Evolutionary conservation across 345 rosid species (phyloP), one percentile per base, ranked within the genome.

Genomic region (Gossypium arboreum): DNA sequence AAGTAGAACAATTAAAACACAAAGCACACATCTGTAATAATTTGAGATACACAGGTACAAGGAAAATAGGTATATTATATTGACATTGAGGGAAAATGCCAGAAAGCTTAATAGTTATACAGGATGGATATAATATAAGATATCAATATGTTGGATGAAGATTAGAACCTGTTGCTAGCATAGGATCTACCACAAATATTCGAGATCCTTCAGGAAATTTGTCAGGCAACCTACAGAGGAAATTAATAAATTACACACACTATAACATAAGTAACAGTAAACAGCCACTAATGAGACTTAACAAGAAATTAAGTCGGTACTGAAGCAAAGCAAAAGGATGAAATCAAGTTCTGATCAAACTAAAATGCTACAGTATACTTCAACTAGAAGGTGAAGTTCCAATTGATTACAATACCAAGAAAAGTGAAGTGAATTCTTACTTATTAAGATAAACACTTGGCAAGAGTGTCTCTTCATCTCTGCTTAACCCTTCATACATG

Each of bases 101-200:
- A 34, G 34, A 73, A 22, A 73, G 43, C 29, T 58, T 44, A 51
- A 29, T 50, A 57, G 45, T 27, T 25, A 59, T 16, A 57, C 27
- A 71, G 25, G 48, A 7, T 68, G 20, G 17, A 59, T n/a, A 71
- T 57, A 43, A 45, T 22, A 16, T 24, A 8, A 76, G 15, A 17
- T 51, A 73, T 57, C 71, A 22, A 50, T 25, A 51, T 34, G 44
- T 10, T 62, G n/a, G 60, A 22, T 57, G 52, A 48, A 17, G 27
- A 67, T 73, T 25, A 65, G 24, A 72, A 94, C 99, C 97, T 77
- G 98, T 92, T 79, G 98, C 98, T 73, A 91, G 78, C 91, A 92
- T 87, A 57, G 98, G 98, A 78, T 95, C 98, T 29, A 91, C 94
- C 74, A 95, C 91, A 86, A 92, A 88, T 1, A 95, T 91, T 75